These are phyloP conservation scores for Rubroshorea leprosula DNA, from an alignment of 345 rosid genomes.

Conservation along the genomic window DNA sequence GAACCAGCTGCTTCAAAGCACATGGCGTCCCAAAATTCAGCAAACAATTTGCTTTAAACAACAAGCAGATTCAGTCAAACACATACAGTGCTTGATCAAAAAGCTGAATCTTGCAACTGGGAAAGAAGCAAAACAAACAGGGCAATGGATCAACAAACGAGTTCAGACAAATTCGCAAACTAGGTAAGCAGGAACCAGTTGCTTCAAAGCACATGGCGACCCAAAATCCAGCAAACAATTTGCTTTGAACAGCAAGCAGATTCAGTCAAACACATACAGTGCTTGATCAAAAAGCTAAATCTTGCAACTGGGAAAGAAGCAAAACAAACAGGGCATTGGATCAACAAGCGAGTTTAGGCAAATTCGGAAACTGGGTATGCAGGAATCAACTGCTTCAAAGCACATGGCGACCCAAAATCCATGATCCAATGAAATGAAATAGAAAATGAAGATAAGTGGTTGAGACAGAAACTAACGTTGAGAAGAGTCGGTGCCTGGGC, in stretches of 20 bases:
- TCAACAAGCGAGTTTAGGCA: background rate
- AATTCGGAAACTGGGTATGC: background rate
- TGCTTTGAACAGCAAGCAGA: too few species aligned
- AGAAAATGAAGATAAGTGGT: constrained; percentile 1
- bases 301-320: background rate
- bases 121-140: background rate
- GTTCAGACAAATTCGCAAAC: background rate
- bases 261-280: background rate
- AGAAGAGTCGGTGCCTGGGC: constrained; percentile 48
- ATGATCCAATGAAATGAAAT: constrained; percentile 1
- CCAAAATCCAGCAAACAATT: background rate
- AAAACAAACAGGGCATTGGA: background rate
- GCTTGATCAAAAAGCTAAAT: too few species aligned
- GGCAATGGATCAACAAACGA: background rate
- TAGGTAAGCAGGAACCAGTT: constrained; percentile 6
- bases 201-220: constrained; percentile 14
- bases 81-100: too few species aligned
- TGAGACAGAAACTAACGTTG: constrained; percentile 30
- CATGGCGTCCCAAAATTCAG: constrained; percentile 3
- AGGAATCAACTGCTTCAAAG: constrained; percentile 14
- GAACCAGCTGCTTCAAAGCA: constrained; percentile 15
- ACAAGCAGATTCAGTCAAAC: too few species aligned
- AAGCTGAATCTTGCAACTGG: too few species aligned
- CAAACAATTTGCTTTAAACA: too few species aligned
- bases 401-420: constrained; percentile 7